A percentile compares a stretch with the other conserved stretches of the same genome.
Evolutionary conservation across 2,329 filamentous ascomycete species (phyloP).

Genomic region (Colletotrichum lentis): DNA sequence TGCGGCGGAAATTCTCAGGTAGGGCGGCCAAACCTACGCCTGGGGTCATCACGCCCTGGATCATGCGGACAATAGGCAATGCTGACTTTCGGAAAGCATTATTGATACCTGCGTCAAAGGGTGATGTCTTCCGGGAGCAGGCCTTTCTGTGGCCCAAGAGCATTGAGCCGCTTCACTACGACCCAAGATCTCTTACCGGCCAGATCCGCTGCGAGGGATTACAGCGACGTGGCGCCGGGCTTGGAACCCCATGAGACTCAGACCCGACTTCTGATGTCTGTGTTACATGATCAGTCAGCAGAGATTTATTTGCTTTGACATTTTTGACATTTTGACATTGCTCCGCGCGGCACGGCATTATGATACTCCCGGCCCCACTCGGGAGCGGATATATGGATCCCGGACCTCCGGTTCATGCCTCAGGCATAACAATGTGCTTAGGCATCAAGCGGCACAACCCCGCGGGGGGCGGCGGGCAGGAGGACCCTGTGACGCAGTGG

Average conservation of each 20-base stretch:
- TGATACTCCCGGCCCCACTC: too few species aligned
- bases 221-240: neutral
- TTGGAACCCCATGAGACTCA: too few species aligned
- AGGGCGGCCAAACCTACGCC: neutral
- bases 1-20: neutral
- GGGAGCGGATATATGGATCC: neutral
- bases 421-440: neutral
- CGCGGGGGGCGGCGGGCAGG: constrained; percentile 4
- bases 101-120: too few species aligned
- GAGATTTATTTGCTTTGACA: too few species aligned
- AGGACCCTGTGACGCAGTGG: neutral
- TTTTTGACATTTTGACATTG: too few species aligned
- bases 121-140: too few species aligned
- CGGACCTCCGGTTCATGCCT: neutral
- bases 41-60: neutral
- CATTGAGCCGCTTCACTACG: neutral
- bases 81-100: neutral
- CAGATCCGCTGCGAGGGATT: neutral
- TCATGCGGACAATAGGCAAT: neutral
- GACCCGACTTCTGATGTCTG: too few species aligned
- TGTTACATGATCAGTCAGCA: too few species aligned
- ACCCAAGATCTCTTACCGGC: neutral
- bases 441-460: neutral
- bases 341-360: too few species aligned
- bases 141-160: neutral